Evolutionary conservation across 495 filamentous ascomycete species (phyloP), one percentile per base, ranked within the genome.

Genomic region (Aspergillus carlsbadensis): DNA sequence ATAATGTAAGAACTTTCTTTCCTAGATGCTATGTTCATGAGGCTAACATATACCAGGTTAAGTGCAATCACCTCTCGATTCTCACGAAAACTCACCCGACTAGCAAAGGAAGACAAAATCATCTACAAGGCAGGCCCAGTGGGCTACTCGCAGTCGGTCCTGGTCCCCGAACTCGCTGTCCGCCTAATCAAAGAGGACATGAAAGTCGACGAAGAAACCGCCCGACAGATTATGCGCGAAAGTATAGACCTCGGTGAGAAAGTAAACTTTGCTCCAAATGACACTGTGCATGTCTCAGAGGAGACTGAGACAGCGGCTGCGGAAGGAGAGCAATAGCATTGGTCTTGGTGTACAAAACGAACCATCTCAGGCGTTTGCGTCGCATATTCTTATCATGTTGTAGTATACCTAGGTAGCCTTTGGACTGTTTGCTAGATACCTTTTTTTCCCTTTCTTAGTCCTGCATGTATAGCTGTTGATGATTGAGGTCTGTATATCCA

Each of bases 161-260:
- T 97, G 39, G 91, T 96, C 13, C 92, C 92, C 0, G 94, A 98
- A 66, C 67, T 97, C 45, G 83, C 87, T 5, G 77, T 90, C 2
- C 71, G 74, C 58, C 78, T 98, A 15, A 87, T 98, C 22, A 88
- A 82, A 76, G 88, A 96, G 59, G 94, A 98, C 64, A 89, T 97
- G 88, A 64, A 69, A 0, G 80, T 88, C n/a, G 70, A 72, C 6
- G 82, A 82, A 50, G 82, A 84, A 42, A 67, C 78, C 57, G 91
- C 92, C 14, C 78, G 87, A 63, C 66, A 73, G 49, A 84, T 96
- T 18, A 61, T 98, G 61, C 67, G 77, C 8, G 87, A 92, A 26
- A 96, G 90, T 65, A 80, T 81, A 21, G 81, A 82, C n/a, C 69
- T 97, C 13, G 93, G 93, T 10, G 83, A 91, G 59, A 74, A 89